Percentiles rank a stretch among this genome's conserved stretches.
phyloP scores from a whole-genome alignment of 768 basidiomycete genomes.

The Lactarius psammicola region DNA sequence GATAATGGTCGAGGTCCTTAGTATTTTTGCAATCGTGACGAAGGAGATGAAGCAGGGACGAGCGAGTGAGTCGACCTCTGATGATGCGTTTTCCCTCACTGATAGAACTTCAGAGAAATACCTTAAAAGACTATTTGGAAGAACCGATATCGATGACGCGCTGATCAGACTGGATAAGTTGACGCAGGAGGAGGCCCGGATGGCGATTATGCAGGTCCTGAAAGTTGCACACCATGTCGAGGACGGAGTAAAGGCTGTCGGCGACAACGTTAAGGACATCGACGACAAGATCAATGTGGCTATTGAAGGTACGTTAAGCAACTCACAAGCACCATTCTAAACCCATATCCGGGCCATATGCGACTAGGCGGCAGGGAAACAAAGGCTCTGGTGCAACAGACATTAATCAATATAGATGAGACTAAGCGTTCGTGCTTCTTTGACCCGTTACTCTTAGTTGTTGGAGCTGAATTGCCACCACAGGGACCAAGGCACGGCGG shows the following conservation, averaged over 20 bases:
- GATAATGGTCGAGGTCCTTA: background rate
- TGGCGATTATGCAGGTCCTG: background rate
- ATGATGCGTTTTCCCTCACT: background rate
- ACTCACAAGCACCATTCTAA: background rate
- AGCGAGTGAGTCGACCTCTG: background rate
- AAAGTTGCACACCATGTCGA: background rate
- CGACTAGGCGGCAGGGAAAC: background rate
- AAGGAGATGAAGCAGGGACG: constrained; percentile 1
- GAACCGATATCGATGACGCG: background rate
- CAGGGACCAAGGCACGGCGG: background rate
- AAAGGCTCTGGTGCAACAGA: background rate
- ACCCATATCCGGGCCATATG: background rate
- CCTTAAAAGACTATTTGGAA: background rate
- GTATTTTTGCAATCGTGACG: background rate
- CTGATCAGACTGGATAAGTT: background rate
- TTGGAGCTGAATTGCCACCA: background rate
- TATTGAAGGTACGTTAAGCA: background rate
- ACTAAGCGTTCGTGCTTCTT: background rate
- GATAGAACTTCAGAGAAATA: background rate
- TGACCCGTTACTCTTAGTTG: background rate
- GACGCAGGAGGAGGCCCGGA: background rate
- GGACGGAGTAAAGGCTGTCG: background rate
- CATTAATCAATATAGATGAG: background rate
- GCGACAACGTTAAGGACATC: background rate
- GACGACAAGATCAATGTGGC: background rate